Percentiles rank a stretch among this genome's conserved stretches.
These are phyloP conservation scores for Herpomyces periplanetae DNA, from an alignment of 2,329 filamentous ascomycete species.

Conservation along the genomic window DNA sequence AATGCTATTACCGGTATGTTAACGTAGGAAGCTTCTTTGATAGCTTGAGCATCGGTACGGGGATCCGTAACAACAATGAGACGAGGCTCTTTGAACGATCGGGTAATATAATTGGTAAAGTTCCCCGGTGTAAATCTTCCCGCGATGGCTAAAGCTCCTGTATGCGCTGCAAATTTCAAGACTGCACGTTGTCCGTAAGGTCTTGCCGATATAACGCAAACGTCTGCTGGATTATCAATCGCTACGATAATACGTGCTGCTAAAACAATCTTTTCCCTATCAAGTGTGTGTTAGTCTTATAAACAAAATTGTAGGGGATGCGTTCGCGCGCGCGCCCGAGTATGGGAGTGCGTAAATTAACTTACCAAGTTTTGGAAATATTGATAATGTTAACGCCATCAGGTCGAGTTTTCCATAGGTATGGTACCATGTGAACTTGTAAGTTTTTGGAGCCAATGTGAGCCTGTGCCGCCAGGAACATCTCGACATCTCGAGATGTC, in stretches of 20 bases:
- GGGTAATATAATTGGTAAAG: slow-evolving; percentile 99
- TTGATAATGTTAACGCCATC: slow-evolving; percentile 97
- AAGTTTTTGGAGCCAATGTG: slow-evolving; percentile 97
- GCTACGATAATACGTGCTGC: slow-evolving; percentile 94
- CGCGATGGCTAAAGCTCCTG: slow-evolving; percentile 82
- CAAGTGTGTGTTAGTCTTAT: slow-evolving; percentile 4
- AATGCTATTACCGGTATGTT: slow-evolving; percentile 99
- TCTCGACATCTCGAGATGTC: slow-evolving; percentile 93
- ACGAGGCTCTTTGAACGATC: slow-evolving; percentile 99
- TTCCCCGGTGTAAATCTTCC: slow-evolving; percentile 99
- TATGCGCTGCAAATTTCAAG: slow-evolving; percentile 97
- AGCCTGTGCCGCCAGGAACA: slow-evolving; percentile 80
- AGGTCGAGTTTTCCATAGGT: slow-evolving; percentile 96
- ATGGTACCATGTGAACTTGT: slow-evolving; percentile 96
- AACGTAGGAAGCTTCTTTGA: slow-evolving; percentile 99
- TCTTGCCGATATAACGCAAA: slow-evolving; percentile 82
- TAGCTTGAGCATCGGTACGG: slow-evolving; percentile 96
- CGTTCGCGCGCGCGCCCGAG: slow-evolving; percentile 3
- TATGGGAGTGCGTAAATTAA: slow-evolving; percentile 3
- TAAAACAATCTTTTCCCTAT: slow-evolving; percentile 96
- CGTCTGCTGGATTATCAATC: slow-evolving; percentile 96
- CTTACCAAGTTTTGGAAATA: slow-evolving; percentile 98
- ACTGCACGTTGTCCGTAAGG: slow-evolving; percentile 98
- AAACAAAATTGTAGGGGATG: slow-evolving; percentile 2
- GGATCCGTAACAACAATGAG: slow-evolving; percentile 97